phyloP scores from a whole-genome alignment of 768 basidiomycete species.

The Megacollybia marginata region DNA sequence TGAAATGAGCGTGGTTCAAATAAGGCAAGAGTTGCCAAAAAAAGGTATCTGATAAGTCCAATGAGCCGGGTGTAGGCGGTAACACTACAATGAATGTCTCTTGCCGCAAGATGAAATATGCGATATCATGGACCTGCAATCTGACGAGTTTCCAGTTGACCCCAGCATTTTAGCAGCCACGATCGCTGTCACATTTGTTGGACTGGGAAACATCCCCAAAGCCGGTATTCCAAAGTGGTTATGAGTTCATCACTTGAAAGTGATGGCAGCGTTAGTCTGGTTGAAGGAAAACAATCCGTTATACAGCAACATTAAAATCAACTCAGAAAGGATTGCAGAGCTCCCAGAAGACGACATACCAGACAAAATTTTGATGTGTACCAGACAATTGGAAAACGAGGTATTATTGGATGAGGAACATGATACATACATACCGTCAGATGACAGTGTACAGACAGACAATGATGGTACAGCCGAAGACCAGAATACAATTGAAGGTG shows the following conservation, averaged over 20 bases:
- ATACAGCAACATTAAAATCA: slow-evolving; percentile 17
- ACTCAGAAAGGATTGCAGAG: slow-evolving; percentile 6
- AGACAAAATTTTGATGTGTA: slow-evolving; percentile 13
- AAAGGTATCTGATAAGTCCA: too few relatives aligned
- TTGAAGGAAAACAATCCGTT: slow-evolving; percentile 21
- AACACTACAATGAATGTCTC: too few relatives aligned
- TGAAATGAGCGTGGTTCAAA: too few relatives aligned
- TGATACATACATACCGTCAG: slow-evolving; percentile 20
- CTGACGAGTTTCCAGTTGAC: slow-evolving; percentile 18
- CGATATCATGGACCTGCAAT: too few relatives aligned
- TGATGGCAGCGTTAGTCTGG: slow-evolving; percentile 24
- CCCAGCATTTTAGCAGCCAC: slow-evolving; percentile 15
- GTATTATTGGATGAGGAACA: slow-evolving; percentile 15
- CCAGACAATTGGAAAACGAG: slow-evolving; percentile 12
- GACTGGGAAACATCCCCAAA: slow-evolving; percentile 12
- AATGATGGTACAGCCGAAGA: neutral
- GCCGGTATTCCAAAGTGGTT: slow-evolving; percentile 15
- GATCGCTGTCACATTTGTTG: slow-evolving; percentile 24
- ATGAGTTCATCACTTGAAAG: slow-evolving; percentile 10
- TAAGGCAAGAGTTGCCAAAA: too few relatives aligned
- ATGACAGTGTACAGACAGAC: slow-evolving; percentile 1
- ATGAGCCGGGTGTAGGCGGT: too few relatives aligned
- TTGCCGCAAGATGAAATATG: too few relatives aligned
- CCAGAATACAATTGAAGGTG: too few relatives aligned
- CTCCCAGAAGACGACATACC: slow-evolving; percentile 27